A percentile compares a stretch with the other conserved stretches of the same genome.
Conservation (phyloP, 1,284 basidiomycete species). For the Xanthoconium separans region DNA sequence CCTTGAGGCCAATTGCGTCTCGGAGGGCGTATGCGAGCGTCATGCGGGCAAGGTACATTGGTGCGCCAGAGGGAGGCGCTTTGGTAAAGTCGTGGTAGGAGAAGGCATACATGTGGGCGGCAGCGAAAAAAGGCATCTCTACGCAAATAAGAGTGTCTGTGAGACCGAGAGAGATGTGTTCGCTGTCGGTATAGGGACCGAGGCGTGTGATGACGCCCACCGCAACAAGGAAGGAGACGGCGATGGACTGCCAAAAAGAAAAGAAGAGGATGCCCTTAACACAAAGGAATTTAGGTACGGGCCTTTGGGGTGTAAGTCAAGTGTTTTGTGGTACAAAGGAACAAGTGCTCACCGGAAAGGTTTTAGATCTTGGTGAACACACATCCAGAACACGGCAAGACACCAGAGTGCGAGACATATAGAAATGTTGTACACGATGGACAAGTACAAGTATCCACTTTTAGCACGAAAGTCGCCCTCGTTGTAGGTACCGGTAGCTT, state of each 20-base stretch:
- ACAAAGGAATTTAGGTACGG: slow-evolving; percentile 93
- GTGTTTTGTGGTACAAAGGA: neutral
- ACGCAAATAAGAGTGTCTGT: slow-evolving; percentile 91
- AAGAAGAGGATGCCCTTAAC: slow-evolving; percentile 98
- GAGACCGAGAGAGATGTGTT: slow-evolving; percentile 88
- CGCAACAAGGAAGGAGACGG: slow-evolving; percentile 86
- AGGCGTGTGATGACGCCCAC: slow-evolving; percentile 73
- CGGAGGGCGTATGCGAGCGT: slow-evolving; percentile 84
- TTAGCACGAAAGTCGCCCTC: slow-evolving; percentile 84
- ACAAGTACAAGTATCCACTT: slow-evolving; percentile 93
- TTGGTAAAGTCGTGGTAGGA: slow-evolving; percentile 84
- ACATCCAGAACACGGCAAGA: slow-evolving; percentile 93
- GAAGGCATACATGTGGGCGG: slow-evolving; percentile 91
- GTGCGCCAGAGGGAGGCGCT: slow-evolving; percentile 37
- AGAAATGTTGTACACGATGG: slow-evolving; percentile 76
- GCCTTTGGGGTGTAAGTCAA: slow-evolving; percentile 39
- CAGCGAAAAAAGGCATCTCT: slow-evolving; percentile 97
- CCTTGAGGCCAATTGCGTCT: slow-evolving; percentile 84
- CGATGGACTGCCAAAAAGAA: slow-evolving; percentile 95
- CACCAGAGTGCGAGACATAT: slow-evolving; percentile 82
- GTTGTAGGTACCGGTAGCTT: slow-evolving; percentile 83
- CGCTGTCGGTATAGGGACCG: slow-evolving; percentile 87
- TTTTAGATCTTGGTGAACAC: slow-evolving; percentile 81
- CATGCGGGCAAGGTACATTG: slow-evolving; percentile 76
- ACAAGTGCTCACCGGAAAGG: slow-evolving; percentile 69